These are phyloP conservation scores for Hydnomerulius pinastri DNA, from an alignment of 768 basidiomycete species.

Conservation along the genomic window DNA sequence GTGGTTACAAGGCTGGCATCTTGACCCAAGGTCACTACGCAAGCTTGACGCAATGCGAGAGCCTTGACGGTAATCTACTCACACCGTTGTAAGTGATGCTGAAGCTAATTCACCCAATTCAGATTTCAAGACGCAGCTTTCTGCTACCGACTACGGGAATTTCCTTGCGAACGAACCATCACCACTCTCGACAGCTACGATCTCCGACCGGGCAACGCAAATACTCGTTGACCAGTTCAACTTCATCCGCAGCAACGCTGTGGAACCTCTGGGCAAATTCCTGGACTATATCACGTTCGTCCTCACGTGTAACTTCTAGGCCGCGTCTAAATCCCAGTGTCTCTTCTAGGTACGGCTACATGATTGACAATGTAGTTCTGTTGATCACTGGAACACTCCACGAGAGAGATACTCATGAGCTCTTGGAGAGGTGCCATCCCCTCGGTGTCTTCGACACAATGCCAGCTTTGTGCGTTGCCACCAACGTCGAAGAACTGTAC, in stretches of 20 bases:
- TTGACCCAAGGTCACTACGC: slow-evolving; percentile 88
- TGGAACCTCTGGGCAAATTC: slow-evolving; percentile 88
- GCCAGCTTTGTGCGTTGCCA: slow-evolving; percentile 98
- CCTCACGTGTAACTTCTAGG: slow-evolving; percentile 2
- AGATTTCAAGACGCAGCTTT: slow-evolving; percentile 96
- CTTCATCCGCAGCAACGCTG: slow-evolving; percentile 87
- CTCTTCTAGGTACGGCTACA: slow-evolving; percentile 83
- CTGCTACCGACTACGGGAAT: slow-evolving; percentile 96
- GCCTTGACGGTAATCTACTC: slow-evolving; percentile 74
- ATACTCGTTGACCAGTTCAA: slow-evolving; percentile 97
- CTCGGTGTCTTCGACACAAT: slow-evolving; percentile 97
- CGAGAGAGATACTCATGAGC: slow-evolving; percentile 95
- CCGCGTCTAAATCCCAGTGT: slow-evolving; percentile 4
- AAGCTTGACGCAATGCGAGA: slow-evolving; percentile 96
- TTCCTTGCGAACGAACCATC: slow-evolving; percentile 96
- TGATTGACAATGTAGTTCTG: slow-evolving; percentile 99
- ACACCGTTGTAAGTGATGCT: neutral
- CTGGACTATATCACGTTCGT: slow-evolving; percentile 97
- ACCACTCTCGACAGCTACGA: slow-evolving; percentile 90
- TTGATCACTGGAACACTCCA: slow-evolving; percentile 97
- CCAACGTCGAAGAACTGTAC: slow-evolving; percentile 97
- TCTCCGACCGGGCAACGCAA: slow-evolving; percentile 95
- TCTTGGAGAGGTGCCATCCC: slow-evolving; percentile 95
- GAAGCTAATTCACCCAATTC: slow-evolving; percentile 7
- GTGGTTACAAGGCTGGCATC: slow-evolving; percentile 94